Evolutionary conservation across 768 basidiomycete species (phyloP).

Genomic region (Lactarius psammicola): DNA sequence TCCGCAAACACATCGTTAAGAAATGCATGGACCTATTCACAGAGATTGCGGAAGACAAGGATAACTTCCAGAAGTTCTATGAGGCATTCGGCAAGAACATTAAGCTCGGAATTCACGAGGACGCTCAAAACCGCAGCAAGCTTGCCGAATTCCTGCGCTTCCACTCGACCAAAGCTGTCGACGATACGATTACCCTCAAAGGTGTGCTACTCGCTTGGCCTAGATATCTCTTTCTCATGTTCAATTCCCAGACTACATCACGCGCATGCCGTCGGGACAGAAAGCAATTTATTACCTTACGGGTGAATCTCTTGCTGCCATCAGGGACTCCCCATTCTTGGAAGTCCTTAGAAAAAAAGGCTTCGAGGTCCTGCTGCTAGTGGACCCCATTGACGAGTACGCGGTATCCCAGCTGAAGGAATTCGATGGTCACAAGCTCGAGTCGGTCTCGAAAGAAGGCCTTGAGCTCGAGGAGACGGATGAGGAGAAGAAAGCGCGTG

Average conservation of each 20-base stretch:
- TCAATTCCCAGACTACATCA: conserved; percentile 80
- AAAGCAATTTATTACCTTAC: conserved; percentile 99
- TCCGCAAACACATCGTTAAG: conserved; percentile 99
- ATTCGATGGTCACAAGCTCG: conserved; percentile 95
- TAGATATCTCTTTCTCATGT: not conserved
- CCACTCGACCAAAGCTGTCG: conserved; percentile 90
- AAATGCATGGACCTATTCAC: conserved; percentile 92
- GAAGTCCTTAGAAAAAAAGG: conserved; percentile 99
- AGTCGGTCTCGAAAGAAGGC: conserved; percentile 98
- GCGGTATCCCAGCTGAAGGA: conserved; percentile 99
- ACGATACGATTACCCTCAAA: conserved; percentile 92
- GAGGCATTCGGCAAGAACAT: conserved; percentile 99
- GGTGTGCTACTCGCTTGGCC: conserved; percentile 46
- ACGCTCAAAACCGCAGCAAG: conserved; percentile 98
- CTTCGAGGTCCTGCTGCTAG: conserved; percentile 95
- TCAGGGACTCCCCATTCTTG: conserved; percentile 96
- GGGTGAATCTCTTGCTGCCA: conserved; percentile 90
- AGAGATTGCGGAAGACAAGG: conserved; percentile 99
- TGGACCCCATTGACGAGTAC: conserved; percentile 99
- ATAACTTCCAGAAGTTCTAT: conserved; percentile 96
- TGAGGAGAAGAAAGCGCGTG: conserved; percentile 90
- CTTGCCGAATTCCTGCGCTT: conserved; percentile 99
- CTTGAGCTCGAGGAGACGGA: conserved; percentile 99
- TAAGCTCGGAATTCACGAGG: conserved; percentile 99
- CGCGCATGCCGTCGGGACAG: conserved; percentile 98